phyloP scores from a whole-genome alignment of 2,329 filamentous ascomycete genomes.

The Lachnellula willkommii region DNA sequence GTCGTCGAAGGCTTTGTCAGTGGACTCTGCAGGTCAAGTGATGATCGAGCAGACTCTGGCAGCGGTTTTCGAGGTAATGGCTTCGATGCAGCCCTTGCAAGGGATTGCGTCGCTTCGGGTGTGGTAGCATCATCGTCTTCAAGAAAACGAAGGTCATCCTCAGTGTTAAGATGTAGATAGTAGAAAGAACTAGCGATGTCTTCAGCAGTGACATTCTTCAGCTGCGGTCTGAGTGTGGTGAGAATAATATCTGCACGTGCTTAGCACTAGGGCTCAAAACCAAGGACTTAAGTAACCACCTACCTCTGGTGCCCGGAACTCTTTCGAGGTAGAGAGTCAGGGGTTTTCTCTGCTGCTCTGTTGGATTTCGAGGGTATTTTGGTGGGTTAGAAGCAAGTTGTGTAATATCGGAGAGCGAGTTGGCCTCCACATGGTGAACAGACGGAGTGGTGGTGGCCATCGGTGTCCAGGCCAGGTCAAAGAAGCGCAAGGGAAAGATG shows the following conservation, averaged over 20 bases:
- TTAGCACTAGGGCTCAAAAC: conserved; percentile 6
- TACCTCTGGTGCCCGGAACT: conserved; percentile 86
- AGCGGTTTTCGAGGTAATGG: conserved; percentile 30
- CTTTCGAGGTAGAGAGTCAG: conserved; percentile 86
- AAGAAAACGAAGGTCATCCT: conserved; percentile 47
- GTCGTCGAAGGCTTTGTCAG: background rate
- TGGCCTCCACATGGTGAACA: conserved; percentile 58
- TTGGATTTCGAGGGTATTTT: conserved; percentile 73
- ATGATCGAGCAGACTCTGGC: conserved; percentile 23
- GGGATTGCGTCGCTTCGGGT: conserved; percentile 5
- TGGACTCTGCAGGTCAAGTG: conserved; percentile 13
- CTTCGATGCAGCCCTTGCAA: conserved; percentile 6
- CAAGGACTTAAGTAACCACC: conserved; percentile 28
- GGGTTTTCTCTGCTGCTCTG: conserved; percentile 61
- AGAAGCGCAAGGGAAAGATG: background rate
- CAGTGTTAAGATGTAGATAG: conserved; percentile 75
- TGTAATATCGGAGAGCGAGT: conserved; percentile 75
- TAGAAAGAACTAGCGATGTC: conserved; percentile 87
- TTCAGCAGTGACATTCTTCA: conserved; percentile 81
- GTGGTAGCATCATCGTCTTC: conserved; percentile 20
- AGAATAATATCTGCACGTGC: conserved; percentile 76
- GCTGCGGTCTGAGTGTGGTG: conserved; percentile 80
- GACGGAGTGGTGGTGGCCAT: conserved; percentile 13
- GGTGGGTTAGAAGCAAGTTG: conserved; percentile 81
- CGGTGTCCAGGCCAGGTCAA: background rate